Percentiles rank a stretch among this genome's conserved stretches.
Conservation (phyloP, 176 grass and related monocot species). For the Tillandsia fasciculata region DNA sequence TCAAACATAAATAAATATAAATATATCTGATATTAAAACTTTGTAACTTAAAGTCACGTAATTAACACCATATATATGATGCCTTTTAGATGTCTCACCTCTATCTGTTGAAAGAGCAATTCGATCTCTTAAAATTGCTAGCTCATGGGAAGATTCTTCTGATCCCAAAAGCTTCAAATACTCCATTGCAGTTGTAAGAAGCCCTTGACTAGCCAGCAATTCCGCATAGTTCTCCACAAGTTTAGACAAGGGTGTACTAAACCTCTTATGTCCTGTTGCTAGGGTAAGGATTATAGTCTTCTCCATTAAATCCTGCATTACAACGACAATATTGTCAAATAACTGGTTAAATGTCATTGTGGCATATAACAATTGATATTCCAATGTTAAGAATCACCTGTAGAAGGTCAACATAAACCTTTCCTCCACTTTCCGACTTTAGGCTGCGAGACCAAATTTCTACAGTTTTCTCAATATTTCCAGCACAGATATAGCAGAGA, state of each 20-base stretch:
- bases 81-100: not conserved
- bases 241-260: constrained; percentile 76
- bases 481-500: constrained; percentile 92
- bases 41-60: not conserved
- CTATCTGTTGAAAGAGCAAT: constrained; percentile 65
- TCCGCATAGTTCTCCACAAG: constrained; percentile 97
- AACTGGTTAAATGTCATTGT: not conserved
- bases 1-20: too few species aligned
- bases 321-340: not conserved
- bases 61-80: not conserved
- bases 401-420: constrained; percentile 91
- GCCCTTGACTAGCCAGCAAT: constrained; percentile 87
- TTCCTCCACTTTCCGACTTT: constrained; percentile 72
- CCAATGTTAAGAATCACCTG: constrained; percentile 48
- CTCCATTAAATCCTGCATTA: constrained; percentile 93
- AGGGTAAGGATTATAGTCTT: constrained; percentile 90
- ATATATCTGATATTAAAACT: too few species aligned
- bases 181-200: constrained; percentile 93
- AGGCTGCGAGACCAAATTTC: constrained; percentile 91
- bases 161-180: constrained; percentile 91
- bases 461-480: constrained; percentile 96
- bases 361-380: constrained; percentile 12
- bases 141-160: constrained; percentile 70
- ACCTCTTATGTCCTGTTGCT: constrained; percentile 82
- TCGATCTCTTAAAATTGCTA: constrained; percentile 83